phyloP scores from a whole-genome alignment of 2,329 filamentous ascomycete genomes.

The Fonsecaea multimorphosa region DNA sequence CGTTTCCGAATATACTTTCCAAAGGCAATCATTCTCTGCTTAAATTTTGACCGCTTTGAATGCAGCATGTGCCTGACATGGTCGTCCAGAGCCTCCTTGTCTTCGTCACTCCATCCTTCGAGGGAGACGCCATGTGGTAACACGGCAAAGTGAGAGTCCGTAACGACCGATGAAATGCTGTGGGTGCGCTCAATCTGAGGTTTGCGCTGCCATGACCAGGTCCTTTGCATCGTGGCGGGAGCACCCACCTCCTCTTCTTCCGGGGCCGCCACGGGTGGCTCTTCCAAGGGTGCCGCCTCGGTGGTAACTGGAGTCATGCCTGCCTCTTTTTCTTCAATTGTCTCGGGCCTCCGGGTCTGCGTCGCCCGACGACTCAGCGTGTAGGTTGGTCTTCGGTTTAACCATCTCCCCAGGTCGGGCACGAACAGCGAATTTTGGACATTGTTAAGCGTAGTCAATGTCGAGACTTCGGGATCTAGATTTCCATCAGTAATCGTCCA shows the following conservation, averaged over 20 bases:
- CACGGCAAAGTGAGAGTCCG: conserved; percentile 76
- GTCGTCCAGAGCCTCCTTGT: conserved; percentile 79
- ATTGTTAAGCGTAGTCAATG: conserved; percentile 82
- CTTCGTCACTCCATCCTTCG: conserved; percentile 75
- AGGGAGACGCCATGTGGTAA: conserved; percentile 75
- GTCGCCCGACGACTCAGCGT: conserved; percentile 45
- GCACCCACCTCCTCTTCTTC: conserved; percentile 19
- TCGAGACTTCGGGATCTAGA: conserved; percentile 80
- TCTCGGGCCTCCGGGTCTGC: conserved; percentile 18
- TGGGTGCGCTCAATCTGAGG: conserved; percentile 44
- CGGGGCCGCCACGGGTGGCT: conserved; percentile 37
- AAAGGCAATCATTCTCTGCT: conserved; percentile 79
- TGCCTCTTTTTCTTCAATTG: conserved; percentile 19
- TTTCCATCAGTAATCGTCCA: conserved; percentile 1
- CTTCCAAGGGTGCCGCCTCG: conserved; percentile 43
- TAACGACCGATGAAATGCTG: conserved; percentile 72
- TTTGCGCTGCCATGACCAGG: conserved; percentile 35
- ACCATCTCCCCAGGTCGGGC: conserved; percentile 74
- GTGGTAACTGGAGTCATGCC: conserved; percentile 57
- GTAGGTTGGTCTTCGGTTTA: conserved; percentile 82
- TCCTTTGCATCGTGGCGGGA: conserved; percentile 26
- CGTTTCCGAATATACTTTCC: conserved; percentile 76
- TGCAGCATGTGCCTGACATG: conserved; percentile 88
- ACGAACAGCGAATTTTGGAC: conserved; percentile 89
- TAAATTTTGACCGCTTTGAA: conserved; percentile 78